These are phyloP conservation scores for Ophiocordyceps robertsii DNA, from an alignment of 2,329 filamentous ascomycete species.

Conservation along the genomic window DNA sequence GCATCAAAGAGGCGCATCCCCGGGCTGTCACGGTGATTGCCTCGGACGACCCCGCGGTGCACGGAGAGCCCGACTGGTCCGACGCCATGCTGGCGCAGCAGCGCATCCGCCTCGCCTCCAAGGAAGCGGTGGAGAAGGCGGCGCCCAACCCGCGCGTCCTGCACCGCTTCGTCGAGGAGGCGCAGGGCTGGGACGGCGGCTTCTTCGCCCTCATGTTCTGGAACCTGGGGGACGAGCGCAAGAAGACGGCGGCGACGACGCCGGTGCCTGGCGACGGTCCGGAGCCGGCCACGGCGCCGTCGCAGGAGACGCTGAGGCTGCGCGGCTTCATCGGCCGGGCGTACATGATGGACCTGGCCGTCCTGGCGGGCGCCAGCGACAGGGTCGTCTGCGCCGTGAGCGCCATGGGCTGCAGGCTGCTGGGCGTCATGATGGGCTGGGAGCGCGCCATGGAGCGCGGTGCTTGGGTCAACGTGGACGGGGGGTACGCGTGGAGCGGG, in stretches of 20 bases:
- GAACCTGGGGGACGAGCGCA: slow-evolving; percentile 47
- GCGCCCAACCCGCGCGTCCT: slow-evolving; percentile 34
- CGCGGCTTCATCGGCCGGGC: slow-evolving; percentile 66
- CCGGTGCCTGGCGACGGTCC: slow-evolving; percentile 9
- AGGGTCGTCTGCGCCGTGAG: slow-evolving; percentile 65
- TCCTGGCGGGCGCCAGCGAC: slow-evolving; percentile 56
- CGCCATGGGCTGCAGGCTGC: slow-evolving; percentile 55
- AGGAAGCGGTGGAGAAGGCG: slow-evolving; percentile 30
- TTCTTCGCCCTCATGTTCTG: slow-evolving; percentile 77
- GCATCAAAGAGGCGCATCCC: slow-evolving; percentile 19
- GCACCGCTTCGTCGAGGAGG: slow-evolving; percentile 58
- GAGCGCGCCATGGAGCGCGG: slow-evolving; percentile 46
- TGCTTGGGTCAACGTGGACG: slow-evolving; percentile 71
- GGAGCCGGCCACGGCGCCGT: slow-evolving; percentile 18
- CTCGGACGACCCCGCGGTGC: slow-evolving; percentile 70
- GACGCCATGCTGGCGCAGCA: slow-evolving; percentile 53
- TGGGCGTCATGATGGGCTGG: slow-evolving; percentile 84
- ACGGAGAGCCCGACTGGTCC: slow-evolving; percentile 49
- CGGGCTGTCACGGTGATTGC: slow-evolving; percentile 49
- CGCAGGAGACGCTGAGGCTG: slow-evolving; percentile 47
- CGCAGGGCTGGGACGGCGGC: slow-evolving; percentile 77
- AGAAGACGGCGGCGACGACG: slow-evolving; percentile 21
- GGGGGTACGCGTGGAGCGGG: slow-evolving; percentile 48
- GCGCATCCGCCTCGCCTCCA: slow-evolving; percentile 61
- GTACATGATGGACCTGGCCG: slow-evolving; percentile 68